Percentiles rank a stretch among this genome's conserved stretches.
Evolutionary conservation across 345 rosid species (phyloP).

Genomic region (Salix suchowensis): DNA sequence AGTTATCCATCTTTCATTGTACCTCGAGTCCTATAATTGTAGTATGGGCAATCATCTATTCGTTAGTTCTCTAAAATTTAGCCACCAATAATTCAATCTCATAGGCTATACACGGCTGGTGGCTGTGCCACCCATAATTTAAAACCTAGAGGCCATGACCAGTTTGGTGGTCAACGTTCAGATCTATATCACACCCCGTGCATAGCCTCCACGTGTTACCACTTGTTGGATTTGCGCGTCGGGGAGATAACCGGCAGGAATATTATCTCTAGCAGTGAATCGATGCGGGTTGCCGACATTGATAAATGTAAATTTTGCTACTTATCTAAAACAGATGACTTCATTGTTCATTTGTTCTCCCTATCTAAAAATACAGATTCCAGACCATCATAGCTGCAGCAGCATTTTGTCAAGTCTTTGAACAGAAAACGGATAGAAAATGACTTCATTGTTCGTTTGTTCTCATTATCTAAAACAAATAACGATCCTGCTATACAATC

Average conservation of each 20-base stretch:
- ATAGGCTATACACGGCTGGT: neutral
- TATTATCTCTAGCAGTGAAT: neutral
- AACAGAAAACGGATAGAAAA: neutral
- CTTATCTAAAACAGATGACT: too few species aligned
- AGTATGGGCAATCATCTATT: too few species aligned
- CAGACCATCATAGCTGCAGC: neutral
- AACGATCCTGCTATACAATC: neutral
- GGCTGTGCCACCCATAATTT: neutral
- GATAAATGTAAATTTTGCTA: too few species aligned
- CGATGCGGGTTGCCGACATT: too few species aligned
- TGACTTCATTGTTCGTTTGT: neutral
- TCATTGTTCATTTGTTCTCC: too few species aligned
- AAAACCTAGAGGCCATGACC: neutral
- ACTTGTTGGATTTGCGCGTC: neutral
- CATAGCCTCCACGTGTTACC: neutral
- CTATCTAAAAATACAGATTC: neutral
- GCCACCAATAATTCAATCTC: neutral
- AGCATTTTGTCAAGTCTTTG: neutral
- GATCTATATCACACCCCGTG: neutral
- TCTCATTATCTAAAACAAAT: neutral
- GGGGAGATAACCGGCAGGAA: neutral
- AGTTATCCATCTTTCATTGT: too few species aligned
- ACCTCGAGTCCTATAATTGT: too few species aligned
- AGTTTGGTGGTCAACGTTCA: neutral
- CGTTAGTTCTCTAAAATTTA: too few species aligned